These are phyloP conservation scores for Anacardium occidentale DNA, from an alignment of 345 rosid species.

Conservation along the genomic window DNA sequence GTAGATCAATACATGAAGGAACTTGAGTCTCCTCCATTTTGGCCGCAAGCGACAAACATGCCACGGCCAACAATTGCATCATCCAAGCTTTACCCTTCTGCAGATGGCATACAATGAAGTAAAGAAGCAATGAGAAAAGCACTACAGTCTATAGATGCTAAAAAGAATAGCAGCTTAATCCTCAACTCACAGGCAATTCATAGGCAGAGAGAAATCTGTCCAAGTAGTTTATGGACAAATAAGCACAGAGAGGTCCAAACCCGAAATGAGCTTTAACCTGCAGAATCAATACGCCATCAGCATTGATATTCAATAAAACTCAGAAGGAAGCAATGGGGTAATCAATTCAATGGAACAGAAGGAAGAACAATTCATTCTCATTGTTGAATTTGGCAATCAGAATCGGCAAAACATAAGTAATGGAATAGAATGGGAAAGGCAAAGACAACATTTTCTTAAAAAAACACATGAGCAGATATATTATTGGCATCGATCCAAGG, in stretches of 20 bases:
- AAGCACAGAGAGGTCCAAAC: constrained; percentile 66
- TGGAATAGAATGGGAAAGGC: constrained; percentile 1
- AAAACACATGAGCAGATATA: constrained; percentile 11
- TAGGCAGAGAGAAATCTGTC: constrained; percentile 72
- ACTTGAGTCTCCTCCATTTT: constrained; percentile 75
- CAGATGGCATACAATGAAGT: neutral
- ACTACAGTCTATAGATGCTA: neutral
- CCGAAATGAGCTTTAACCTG: constrained; percentile 65
- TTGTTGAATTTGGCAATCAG: neutral
- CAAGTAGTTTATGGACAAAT: constrained; percentile 60
- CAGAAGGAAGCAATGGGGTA: constrained; percentile 15
- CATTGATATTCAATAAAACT: constrained; percentile 20
- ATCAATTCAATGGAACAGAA: constrained; percentile 25
- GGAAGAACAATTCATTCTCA: constrained; percentile 11
- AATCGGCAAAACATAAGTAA: constrained; percentile 11
- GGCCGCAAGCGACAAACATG: constrained; percentile 73
- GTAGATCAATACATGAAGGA: constrained; percentile 60
- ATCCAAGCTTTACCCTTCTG: constrained; percentile 73
- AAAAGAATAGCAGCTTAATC: neutral
- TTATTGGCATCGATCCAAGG: constrained; percentile 19
- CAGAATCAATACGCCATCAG: constrained; percentile 25
- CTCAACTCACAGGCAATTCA: constrained; percentile 59
- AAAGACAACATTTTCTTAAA: neutral
- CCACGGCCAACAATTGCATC: constrained; percentile 66
- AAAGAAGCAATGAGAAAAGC: constrained; percentile 3